These are phyloP conservation scores for Fusarium duplospermum DNA, from an alignment of 2,329 filamentous ascomycete species.

Conservation along the genomic window DNA sequence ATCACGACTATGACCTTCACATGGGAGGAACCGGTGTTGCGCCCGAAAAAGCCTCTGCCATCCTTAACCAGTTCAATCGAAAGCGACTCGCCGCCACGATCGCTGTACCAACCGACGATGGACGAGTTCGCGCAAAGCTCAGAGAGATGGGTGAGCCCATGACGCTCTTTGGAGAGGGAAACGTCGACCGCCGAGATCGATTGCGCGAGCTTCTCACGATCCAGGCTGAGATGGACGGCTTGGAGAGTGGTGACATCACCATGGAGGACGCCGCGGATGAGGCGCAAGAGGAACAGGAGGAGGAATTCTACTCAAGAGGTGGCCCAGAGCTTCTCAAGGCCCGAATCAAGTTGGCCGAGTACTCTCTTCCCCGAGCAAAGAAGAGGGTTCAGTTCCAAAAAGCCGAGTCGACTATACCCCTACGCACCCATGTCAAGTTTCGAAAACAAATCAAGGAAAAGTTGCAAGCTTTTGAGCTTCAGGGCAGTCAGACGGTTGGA, in stretches of 20 bases:
- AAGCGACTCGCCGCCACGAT: slow-evolving; percentile 90
- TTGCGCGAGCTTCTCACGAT: slow-evolving; percentile 83
- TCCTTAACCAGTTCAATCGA: slow-evolving; percentile 89
- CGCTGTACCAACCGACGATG: slow-evolving; percentile 93
- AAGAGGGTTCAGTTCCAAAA: slow-evolving; percentile 81
- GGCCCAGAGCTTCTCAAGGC: slow-evolving; percentile 79
- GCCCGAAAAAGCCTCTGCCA: slow-evolving; percentile 84
- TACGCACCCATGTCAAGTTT: slow-evolving; percentile 92
- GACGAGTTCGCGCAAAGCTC: slow-evolving; percentile 81
- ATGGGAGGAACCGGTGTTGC: slow-evolving; percentile 73
- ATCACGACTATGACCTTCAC: slow-evolving; percentile 88
- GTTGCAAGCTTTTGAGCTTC: slow-evolving; percentile 85
- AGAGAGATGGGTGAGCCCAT: slow-evolving; percentile 92
- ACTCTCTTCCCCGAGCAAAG: slow-evolving; percentile 85
- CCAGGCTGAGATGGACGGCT: slow-evolving; percentile 71
- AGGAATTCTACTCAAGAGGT: slow-evolving; percentile 95
- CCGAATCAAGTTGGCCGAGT: slow-evolving; percentile 82
- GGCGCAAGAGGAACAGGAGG: slow-evolving; percentile 79
- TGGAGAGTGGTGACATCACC: slow-evolving; percentile 67
- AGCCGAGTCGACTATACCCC: slow-evolving; percentile 82
- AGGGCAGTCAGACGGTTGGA: slow-evolving; percentile 91
- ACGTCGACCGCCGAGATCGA: slow-evolving; percentile 85
- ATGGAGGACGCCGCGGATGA: slow-evolving; percentile 71
- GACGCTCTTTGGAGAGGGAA: slow-evolving; percentile 92
- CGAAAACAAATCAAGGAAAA: slow-evolving; percentile 89